Conservation (phyloP, 192 early-diverging fungal species). For the Globomyces pollinis-pini region DNA sequence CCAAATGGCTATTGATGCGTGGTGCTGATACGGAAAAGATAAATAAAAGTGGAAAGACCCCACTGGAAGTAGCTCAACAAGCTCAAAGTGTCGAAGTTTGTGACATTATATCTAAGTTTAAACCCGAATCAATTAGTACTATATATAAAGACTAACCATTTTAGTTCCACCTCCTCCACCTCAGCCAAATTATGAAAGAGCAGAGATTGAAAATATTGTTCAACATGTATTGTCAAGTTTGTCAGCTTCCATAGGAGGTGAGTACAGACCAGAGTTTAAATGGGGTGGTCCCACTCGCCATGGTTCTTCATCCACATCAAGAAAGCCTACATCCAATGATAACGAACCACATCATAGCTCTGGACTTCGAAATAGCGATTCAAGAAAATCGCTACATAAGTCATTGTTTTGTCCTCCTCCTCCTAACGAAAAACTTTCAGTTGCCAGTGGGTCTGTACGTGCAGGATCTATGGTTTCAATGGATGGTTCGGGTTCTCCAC, state of each 20-base stretch:
- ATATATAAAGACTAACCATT: background rate
- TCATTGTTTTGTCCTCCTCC: conserved; percentile 2
- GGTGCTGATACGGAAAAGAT: conserved; percentile 32
- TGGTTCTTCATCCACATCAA: background rate
- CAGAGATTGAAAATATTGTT: conserved; percentile 4
- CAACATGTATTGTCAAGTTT: background rate
- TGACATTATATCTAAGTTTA: conserved; percentile 39
- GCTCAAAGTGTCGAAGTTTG: conserved; percentile 34
- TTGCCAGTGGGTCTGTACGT: too few relatives aligned
- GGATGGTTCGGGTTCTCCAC: too few relatives aligned
- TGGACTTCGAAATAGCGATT: too few relatives aligned
- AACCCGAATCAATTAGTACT: conserved; percentile 26
- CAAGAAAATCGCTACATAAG: background rate
- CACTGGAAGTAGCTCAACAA: conserved; percentile 33
- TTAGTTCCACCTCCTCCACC: conserved; percentile 18
- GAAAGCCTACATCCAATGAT: background rate
- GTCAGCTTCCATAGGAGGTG: conserved; percentile 6
- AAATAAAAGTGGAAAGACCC: conserved; percentile 43
- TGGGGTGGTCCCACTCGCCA: background rate
- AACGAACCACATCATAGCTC: too few relatives aligned
- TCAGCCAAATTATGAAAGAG: conserved; percentile 2
- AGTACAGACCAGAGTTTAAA: conserved; percentile 4
- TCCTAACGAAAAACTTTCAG: background rate
- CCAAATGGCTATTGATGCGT: conserved; percentile 39
- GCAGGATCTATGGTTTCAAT: too few relatives aligned